Evolutionary conservation across 345 rosid genomes (phyloP), one percentile per base, ranked within the genome.

Genomic region (Clarkia xantiana): DNA sequence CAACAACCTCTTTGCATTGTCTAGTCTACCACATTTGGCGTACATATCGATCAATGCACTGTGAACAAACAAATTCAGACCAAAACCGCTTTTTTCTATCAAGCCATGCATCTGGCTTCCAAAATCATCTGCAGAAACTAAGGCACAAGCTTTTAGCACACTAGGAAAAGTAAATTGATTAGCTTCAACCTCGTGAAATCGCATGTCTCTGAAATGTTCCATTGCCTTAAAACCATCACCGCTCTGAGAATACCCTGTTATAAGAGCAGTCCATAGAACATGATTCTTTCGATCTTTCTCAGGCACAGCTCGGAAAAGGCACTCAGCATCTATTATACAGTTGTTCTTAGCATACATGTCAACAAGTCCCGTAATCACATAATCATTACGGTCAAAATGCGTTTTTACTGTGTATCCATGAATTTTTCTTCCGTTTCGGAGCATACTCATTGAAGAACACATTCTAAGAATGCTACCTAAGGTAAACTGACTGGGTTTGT

Each of bases 201-300:
- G 72, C 93, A 86, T 79, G 45, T 76, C 65, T 41, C 70, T 60
- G 45, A 83, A 83, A 64, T 73, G 79, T 60, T 70, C 60, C 2
- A 83, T 74, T 6, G 96, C 96, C 68, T 67, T 66, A 25, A 51
- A 64, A 15, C 76, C 71, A 38, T 68, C 67, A 1, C 83, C 86
- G 55, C 76, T 77, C 53, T 66, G 69, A 42, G 83, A 69, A 66
- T 81, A 90, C 0, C 85, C 96, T 1, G 89, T 70, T 49, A 90
- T 67, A 91, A 90, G 86, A 6, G 94, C 85, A 18, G 91, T 83
- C 97, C 97, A 86, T 3, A 80, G 68, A 6, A 82, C 96, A 52
- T 68, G 74, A 60, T 69, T 79, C 58, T 60, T 74, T 17, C 19
- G 40, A 29, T 29, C 36, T 25, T 18, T 44, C 47, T 68, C 64